A percentile compares a stretch with the other conserved stretches of the same genome.
phyloP scores from a whole-genome alignment of 768 basidiomycete species.

The Sporobolomyces roseus region DNA sequence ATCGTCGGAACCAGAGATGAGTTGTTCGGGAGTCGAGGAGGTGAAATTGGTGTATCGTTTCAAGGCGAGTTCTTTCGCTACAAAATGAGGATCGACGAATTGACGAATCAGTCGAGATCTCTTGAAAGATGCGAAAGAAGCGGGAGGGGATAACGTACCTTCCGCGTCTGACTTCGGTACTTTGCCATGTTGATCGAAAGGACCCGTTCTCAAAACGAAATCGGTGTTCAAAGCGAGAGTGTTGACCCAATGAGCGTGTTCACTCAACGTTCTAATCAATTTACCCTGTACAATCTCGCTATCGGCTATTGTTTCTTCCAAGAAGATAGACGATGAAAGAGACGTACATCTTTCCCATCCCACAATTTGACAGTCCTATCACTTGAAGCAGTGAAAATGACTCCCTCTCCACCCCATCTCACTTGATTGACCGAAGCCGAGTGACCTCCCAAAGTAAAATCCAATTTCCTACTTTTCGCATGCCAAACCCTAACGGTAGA shows the following conservation, averaged over 20 bases:
- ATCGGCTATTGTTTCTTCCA: background rate
- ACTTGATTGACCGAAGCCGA: slow-evolving; percentile 91
- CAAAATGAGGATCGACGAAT: background rate
- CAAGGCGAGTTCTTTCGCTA: slow-evolving; percentile 72
- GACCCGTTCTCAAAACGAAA: slow-evolving; percentile 88
- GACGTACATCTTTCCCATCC: slow-evolving; percentile 71
- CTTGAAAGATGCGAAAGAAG: no score
- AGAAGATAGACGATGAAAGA: background rate
- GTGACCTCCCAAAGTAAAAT: slow-evolving; percentile 87
- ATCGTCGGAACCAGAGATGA: slow-evolving; percentile 95
- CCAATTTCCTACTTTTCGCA: slow-evolving; percentile 62
- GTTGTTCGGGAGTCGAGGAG: slow-evolving; percentile 64
- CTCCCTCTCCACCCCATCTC: slow-evolving; percentile 88
- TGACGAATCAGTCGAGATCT: no score
- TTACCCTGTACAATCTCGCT: slow-evolving; percentile 60
- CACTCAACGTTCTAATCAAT: slow-evolving; percentile 76
- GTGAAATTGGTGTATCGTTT: slow-evolving; percentile 63
- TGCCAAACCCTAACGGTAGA: slow-evolving; percentile 95
- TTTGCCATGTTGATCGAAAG: slow-evolving; percentile 83
- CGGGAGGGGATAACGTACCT: slow-evolving; percentile 54
- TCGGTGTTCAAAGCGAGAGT: slow-evolving; percentile 93
- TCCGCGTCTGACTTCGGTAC: slow-evolving; percentile 74
- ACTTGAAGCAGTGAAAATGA: slow-evolving; percentile 90
- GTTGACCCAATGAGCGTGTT: slow-evolving; percentile 99
- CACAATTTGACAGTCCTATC: slow-evolving; percentile 92